Percentiles rank a stretch among this genome's conserved stretches.
These are phyloP conservation scores for Phytopythium chamaehyphon DNA, from an alignment of 352 stramenopile genomes.

Conservation along the genomic window DNA sequence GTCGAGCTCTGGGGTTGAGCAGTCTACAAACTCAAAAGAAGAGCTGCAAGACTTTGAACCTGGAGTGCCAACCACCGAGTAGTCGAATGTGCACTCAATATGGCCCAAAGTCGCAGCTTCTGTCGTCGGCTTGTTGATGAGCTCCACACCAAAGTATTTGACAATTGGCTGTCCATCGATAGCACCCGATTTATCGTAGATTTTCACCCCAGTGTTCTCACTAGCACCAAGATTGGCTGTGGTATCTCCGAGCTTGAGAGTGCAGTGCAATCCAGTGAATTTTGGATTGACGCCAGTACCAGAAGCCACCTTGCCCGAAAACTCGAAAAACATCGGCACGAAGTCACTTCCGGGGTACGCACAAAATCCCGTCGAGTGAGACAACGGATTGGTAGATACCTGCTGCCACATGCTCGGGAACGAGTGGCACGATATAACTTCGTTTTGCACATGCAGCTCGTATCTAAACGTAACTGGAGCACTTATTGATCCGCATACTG, in stretches of 20 bases:
- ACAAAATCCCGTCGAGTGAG: conserved; percentile 8
- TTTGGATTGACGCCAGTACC: conserved; percentile 12
- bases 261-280: conserved; percentile 21
- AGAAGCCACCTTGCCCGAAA: conserved; percentile 7
- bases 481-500: conserved; percentile 12
- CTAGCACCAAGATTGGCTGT: not conserved
- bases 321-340: conserved; percentile 13
- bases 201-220: not conserved
- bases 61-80: not conserved
- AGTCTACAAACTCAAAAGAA: too few relatives aligned
- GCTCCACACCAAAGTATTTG: conserved; percentile 6
- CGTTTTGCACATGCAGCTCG: conserved; percentile 32
- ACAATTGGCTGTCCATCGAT: not conserved
- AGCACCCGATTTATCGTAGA: not conserved
- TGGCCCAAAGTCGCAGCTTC: not conserved
- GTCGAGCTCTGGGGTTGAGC: too few relatives aligned
- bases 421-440: conserved; percentile 3
- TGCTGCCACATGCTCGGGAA: conserved; percentile 19
- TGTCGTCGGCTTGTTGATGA: not conserved
- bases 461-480: not conserved
- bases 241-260: conserved; percentile 9
- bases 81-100: not conserved
- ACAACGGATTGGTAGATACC: conserved; percentile 5
- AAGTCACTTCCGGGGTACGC: conserved; percentile 20
- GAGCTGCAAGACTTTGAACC: too few relatives aligned